Percentiles rank a stretch among this genome's conserved stretches.
These are phyloP conservation scores for Sugiyamaella mastotermitis DNA, from an alignment of 805 yeast genomes.

Conservation along the genomic window DNA sequence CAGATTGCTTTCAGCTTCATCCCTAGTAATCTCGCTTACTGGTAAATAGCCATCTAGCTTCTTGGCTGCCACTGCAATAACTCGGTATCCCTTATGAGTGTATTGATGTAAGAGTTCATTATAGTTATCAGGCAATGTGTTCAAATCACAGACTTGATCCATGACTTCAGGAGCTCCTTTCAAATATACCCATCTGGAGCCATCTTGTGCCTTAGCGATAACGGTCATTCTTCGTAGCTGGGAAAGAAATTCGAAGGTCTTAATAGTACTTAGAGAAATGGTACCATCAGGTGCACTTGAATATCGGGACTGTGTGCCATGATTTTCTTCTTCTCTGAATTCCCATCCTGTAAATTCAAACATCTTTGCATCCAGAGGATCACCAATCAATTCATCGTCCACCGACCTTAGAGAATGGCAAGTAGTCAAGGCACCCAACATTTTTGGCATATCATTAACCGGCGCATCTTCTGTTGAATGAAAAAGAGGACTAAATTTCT, in stretches of 20 bases:
- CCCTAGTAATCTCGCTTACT: constrained; percentile 36
- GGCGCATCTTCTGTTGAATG: constrained; percentile 6
- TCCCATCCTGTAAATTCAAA: constrained; percentile 82
- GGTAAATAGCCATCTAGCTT: constrained; percentile 20
- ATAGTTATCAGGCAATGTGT: constrained; percentile 67
- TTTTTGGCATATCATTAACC: constrained; percentile 17
- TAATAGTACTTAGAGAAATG: constrained; percentile 38
- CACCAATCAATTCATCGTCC: constrained; percentile 81
- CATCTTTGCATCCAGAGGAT: constrained; percentile 91
- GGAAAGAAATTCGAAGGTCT: constrained; percentile 76
- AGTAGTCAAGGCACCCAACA: constrained; percentile 52
- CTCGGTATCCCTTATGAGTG: constrained; percentile 92
- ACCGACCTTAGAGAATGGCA: constrained; percentile 84
- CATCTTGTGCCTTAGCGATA: constrained; percentile 44
- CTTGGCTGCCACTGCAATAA: constrained; percentile 87
- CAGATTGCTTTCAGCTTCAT: constrained; percentile 60
- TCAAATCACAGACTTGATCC: constrained; percentile 64
- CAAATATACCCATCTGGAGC: constrained; percentile 50
- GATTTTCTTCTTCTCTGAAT: constrained; percentile 54
- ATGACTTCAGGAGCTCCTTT: constrained; percentile 98
- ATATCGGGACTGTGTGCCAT: constrained; percentile 14
- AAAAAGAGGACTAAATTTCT: constrained; percentile 18
- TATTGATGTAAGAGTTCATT: constrained; percentile 71
- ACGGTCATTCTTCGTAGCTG: constrained; percentile 88
- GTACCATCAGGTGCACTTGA: constrained; percentile 16